A percentile compares a stretch with the other conserved stretches of the same genome.
Conservation (phyloP, 768 basidiomycete genomes). For the Suillus placidus region DNA sequence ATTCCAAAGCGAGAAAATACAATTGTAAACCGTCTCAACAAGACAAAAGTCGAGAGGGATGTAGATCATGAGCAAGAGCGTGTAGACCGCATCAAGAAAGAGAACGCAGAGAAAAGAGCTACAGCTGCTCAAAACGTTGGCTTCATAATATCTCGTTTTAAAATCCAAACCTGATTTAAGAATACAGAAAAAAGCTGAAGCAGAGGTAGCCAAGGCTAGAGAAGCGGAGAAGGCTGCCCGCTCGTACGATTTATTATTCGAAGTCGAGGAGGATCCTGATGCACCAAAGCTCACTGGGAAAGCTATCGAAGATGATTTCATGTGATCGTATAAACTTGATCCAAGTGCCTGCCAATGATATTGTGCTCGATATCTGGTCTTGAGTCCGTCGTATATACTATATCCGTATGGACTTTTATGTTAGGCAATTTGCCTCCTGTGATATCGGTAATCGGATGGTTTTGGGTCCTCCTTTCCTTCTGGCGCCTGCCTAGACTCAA, state of each 20-base stretch:
- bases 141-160: background rate
- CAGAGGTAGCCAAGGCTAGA: conserved; percentile 70
- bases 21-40: conserved; percentile 91
- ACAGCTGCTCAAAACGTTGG: conserved; percentile 69
- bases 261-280: conserved; percentile 59
- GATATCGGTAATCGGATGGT: conserved; percentile 9
- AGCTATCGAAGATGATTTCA: conserved; percentile 88
- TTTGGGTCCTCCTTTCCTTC: background rate
- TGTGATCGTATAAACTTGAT: conserved; percentile 48
- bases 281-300: conserved; percentile 59
- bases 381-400: background rate
- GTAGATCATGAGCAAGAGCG: conserved; percentile 93
- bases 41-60: conserved; percentile 82
- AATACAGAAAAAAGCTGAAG: conserved; percentile 74
- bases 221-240: conserved; percentile 86
- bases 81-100: conserved; percentile 78
- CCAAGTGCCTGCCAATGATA: conserved; percentile 5
- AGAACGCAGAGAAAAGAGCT: conserved; percentile 63
- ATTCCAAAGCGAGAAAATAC: conserved; percentile 80
- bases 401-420: conserved; percentile 4
- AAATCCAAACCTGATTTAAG: background rate
- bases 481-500: background rate
- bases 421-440: conserved; percentile 13
- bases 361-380: background rate
- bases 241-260: conserved; percentile 85